Evolutionary conservation across 2,329 filamentous ascomycete genomes (phyloP), one percentile per base, ranked within the genome.

Genomic region (Emmonsia crescens): DNA sequence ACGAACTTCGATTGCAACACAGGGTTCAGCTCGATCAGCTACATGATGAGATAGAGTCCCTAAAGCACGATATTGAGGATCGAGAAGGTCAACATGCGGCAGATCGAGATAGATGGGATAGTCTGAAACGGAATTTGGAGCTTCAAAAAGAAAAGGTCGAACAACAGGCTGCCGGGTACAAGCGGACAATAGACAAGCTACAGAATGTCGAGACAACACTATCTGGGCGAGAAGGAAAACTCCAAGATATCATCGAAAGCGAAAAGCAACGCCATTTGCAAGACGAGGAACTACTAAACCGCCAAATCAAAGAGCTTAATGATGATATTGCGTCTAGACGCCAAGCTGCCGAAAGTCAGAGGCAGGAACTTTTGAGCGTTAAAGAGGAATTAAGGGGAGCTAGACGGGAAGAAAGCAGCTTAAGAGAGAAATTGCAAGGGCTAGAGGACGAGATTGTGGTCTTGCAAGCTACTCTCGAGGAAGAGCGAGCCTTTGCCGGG

Each of bases 401-500:
- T 31, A 83, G 86, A 65, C 80, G 86, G 27, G 84, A 87, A 65
- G 81, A 84, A 69, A 82, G 85, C 65, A 72, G 79, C 0, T 79
- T 89, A 63, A 78, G 79, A 57, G 86, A 89, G 66, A 89, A 85
- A 71, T 78, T 86, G 1, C 83, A 88, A 62, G 80, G 81, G 8
- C 73, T 92, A 24, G 87, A 92, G 70, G 88, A 91, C 66, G 89
- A 91, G 70, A 80, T 91, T n/a, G 85, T 89, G 60, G 83, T 89
- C 33, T 75, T 92, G 16, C 87, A 91, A 71, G 79, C 80, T 27
- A 83, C 81, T 44, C 73, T 87, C 51, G 85, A 89, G 57, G 82
- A 87, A 63, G 86, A 88, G 70, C 81, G 82, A 51, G 83, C 87
- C 65, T 81, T 83, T 62, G 81, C 82, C 5, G 82, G 83, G 56